Evolutionary conservation across 345 rosid genomes (phyloP), one percentile per base, ranked within the genome.

Genomic region (Bruguiera gymnorhiza): DNA sequence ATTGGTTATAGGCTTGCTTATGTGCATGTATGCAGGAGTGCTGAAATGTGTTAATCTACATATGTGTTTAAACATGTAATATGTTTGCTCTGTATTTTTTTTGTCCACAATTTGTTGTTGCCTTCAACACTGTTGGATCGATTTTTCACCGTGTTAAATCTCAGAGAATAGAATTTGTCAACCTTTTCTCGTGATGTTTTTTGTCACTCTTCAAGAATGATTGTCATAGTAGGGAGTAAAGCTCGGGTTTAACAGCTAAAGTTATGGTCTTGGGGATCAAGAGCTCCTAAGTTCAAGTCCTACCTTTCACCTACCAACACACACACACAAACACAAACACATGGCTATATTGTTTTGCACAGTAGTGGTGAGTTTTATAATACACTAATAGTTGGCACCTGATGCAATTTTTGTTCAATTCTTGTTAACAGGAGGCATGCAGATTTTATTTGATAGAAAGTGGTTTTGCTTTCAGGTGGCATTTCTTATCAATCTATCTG

Each of bases 361-460:
- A 66, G 60, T 20, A 56, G 18, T 56, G 70, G 48, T 56, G 70
- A 54, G 46, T 70, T 60, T 6, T 71, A 57, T 24, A 32, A 39
- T 54, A 63, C 21, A 50, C 54, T 39, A 21, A 73, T 69, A 36
- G 54, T 31, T 46, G 55, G 50, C 52, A 53, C 62, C 59, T 68
- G 36, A 71, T 60, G 70, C 68, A 27, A 60, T 65, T 68, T 37
- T 69, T 79, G 70, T 6, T 74, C 60, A 43, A 43, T 43, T 15
- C 50, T 43, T 43, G 50, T 13, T 43, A 43, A 66, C 93, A 90
- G 96, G 97, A 94, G 71, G 97, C 97, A 71, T 87, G 98, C 77
- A 82, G 95, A 73, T 91, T 84, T 83, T 94, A 94, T 77, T 63
- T 78, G 82, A 85, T 94, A 74, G 99, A 94, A 78, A 94, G 99